Conservation (phyloP, 176 grass and related monocot species). For the Aegilops umbellulata region DNA sequence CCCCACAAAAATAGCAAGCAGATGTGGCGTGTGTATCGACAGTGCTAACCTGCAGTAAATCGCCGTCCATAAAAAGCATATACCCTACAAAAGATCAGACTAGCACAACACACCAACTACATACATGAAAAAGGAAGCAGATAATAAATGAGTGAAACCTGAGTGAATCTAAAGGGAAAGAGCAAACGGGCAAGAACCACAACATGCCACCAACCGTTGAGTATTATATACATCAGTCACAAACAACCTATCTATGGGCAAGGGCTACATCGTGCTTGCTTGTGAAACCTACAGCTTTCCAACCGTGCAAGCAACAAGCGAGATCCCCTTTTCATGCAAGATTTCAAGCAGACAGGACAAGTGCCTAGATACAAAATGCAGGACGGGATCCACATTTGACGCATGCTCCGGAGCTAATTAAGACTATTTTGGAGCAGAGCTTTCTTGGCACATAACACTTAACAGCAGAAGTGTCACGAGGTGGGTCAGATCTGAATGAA, state of each 20-base stretch:
- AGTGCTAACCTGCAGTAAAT: slow-evolving; percentile 19
- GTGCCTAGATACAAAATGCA: neutral
- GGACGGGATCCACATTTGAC: neutral
- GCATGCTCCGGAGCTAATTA: slow-evolving; percentile 11
- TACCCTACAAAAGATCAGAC: slow-evolving; percentile 10
- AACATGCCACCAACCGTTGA: neutral
- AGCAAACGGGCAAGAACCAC: slow-evolving; percentile 7
- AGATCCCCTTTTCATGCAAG: neutral
- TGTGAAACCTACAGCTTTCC: neutral
- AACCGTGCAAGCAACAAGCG: neutral
- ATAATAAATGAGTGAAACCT: slow-evolving; percentile 17
- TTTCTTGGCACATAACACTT: neutral
- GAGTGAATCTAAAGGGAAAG: neutral
- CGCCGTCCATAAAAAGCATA: slow-evolving; percentile 22
- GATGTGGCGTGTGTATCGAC: neutral
- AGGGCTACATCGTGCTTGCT: neutral
- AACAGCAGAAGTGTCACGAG: neutral
- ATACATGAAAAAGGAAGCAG: neutral
- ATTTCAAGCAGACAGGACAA: slow-evolving; percentile 17
- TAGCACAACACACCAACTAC: slow-evolving; percentile 11
- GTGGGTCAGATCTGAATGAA: slow-evolving; percentile 28
- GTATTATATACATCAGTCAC: slow-evolving; percentile 1
- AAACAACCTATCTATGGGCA: neutral
- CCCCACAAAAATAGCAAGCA: neutral
- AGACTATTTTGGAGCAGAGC: slow-evolving; percentile 19